Evolutionary conservation across 2,329 filamentous ascomycete genomes (phyloP).

Genomic region (Fusarium cyanostomum): DNA sequence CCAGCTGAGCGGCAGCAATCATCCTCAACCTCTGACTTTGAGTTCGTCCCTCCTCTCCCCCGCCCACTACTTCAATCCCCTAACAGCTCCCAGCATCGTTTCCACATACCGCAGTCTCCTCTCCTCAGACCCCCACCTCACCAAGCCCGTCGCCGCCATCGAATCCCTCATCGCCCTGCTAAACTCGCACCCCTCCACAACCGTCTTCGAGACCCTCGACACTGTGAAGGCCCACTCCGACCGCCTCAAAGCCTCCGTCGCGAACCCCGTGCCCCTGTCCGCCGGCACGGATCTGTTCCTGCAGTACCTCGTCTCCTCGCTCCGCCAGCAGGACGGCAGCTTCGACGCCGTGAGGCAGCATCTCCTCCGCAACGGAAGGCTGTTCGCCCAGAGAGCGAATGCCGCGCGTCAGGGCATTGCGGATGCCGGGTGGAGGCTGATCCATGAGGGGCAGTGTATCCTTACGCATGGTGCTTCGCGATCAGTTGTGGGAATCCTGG

Average conservation of each 20-base stretch:
- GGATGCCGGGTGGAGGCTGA: constrained; percentile 78
- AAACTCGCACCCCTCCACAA: constrained; percentile 79
- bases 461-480: constrained; percentile 90
- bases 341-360: constrained; percentile 87
- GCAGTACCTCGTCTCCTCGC: constrained; percentile 84
- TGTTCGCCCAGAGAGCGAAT: constrained; percentile 89
- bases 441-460: constrained; percentile 81
- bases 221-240: constrained; percentile 81
- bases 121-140: constrained; percentile 79
- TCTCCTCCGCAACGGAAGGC: constrained; percentile 82
- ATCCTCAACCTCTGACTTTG: constrained; percentile 37
- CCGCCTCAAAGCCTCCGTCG: constrained; percentile 78
- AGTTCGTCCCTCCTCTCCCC: constrained; percentile 31
- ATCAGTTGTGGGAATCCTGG: constrained; percentile 81
- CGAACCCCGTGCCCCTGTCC: constrained; percentile 90
- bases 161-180: constrained; percentile 90
- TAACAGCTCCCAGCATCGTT: constrained; percentile 58
- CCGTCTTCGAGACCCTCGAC: constrained; percentile 93
- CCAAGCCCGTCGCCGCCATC: constrained; percentile 95
- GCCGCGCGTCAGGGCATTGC: constrained; percentile 86
- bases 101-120: constrained; percentile 64
- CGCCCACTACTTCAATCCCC: not conserved
- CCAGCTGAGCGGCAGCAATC: constrained; percentile 34
- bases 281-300: constrained; percentile 97
- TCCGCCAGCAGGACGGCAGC: constrained; percentile 63